These are phyloP conservation scores for Chaetomium globosum DNA, from an alignment of 2,329 filamentous ascomycete genomes.

Conservation along the genomic window DNA sequence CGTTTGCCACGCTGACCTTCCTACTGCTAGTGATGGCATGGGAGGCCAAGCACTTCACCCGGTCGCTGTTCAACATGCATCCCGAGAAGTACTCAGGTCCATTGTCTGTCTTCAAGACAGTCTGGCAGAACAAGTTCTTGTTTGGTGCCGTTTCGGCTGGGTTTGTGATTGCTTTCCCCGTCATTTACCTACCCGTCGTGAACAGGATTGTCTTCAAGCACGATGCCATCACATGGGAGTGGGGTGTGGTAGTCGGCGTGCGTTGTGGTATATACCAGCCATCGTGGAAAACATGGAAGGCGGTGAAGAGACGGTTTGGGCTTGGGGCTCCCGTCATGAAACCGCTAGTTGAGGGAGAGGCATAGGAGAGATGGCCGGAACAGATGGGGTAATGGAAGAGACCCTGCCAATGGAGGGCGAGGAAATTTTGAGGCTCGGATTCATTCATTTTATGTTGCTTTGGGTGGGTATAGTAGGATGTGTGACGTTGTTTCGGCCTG, in stretches of 20 bases:
- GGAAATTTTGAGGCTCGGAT: neutral
- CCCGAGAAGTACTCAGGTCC: constrained; percentile 53
- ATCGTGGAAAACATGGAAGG: constrained; percentile 72
- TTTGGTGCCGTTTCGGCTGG: constrained; percentile 66
- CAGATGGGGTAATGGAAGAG: neutral
- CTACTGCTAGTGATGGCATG: constrained; percentile 69
- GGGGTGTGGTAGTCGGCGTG: constrained; percentile 67
- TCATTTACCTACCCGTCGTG: constrained; percentile 68
- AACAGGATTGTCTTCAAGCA: constrained; percentile 71
- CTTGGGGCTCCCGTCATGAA: constrained; percentile 22
- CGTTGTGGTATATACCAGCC: constrained; percentile 62
- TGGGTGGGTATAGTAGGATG: neutral
- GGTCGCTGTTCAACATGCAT: constrained; percentile 70
- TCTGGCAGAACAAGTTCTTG: constrained; percentile 69
- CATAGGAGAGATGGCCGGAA: neutral
- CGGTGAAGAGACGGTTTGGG: constrained; percentile 52
- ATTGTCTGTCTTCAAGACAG: constrained; percentile 58
- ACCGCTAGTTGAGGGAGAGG: neutral
- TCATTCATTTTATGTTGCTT: neutral
- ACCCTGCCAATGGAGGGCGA: neutral
- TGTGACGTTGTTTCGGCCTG: neutral
- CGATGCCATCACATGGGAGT: constrained; percentile 69
- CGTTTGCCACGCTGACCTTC: constrained; percentile 70
- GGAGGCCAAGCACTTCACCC: constrained; percentile 72
- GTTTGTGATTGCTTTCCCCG: constrained; percentile 62